Conservation (phyloP, 805 yeast species). For the Henningerozyma blattae region DNA sequence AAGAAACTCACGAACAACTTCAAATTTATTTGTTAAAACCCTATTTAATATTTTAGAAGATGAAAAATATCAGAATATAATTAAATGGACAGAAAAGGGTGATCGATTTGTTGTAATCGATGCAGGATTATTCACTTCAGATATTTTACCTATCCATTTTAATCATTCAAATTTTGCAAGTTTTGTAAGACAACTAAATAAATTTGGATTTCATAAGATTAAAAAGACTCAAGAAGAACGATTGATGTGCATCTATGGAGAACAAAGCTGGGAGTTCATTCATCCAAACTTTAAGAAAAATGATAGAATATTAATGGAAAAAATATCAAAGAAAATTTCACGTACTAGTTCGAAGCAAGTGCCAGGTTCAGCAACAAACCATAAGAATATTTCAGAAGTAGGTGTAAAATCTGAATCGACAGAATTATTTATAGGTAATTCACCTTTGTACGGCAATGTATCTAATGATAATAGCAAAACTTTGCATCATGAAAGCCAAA, state of each 20-base stretch:
- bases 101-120: conserved; percentile 82
- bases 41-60: conserved; percentile 77
- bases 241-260: conserved; percentile 1
- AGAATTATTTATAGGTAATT: too few relatives aligned
- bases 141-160: conserved; percentile 60
- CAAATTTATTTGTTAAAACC: conserved; percentile 73
- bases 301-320: neutral
- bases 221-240: conserved; percentile 56
- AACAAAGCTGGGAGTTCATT: neutral
- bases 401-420: too few relatives aligned
- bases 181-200: conserved; percentile 88
- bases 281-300: neutral
- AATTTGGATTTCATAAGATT: conserved; percentile 94
- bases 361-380: neutral
- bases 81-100: conserved; percentile 75
- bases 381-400: too few relatives aligned
- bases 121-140: conserved; percentile 81
- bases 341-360: neutral
- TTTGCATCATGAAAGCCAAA: too few relatives aligned
- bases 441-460: too few relatives aligned
- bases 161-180: conserved; percentile 57
- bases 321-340: neutral
- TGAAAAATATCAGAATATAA: conserved; percentile 57
- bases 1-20: conserved; percentile 20
- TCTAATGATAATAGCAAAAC: too few relatives aligned